A percentile compares a stretch with the other conserved stretches of the same genome.
Conservation (phyloP, 1,139 yeast genomes). For the Arxiozyma bovina region DNA sequence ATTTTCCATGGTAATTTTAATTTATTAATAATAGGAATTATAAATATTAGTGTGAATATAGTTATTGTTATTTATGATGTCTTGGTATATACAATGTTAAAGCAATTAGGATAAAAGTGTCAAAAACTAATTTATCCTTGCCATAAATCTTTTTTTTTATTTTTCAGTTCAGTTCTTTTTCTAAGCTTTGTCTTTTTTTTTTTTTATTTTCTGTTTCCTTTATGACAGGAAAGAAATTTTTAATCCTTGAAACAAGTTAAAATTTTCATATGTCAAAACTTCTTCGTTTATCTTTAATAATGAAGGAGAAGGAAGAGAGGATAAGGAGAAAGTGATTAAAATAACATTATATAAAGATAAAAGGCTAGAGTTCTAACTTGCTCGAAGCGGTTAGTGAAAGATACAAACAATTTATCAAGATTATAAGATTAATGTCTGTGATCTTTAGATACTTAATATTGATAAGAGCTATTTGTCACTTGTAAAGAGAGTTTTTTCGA, state of each 20-base stretch:
- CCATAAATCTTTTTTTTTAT: no score
- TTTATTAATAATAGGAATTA: no score
- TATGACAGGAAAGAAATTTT: background rate
- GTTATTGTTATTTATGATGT: background rate
- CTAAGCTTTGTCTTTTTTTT: background rate
- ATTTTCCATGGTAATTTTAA: background rate
- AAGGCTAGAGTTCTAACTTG: no score
- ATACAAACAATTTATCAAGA: background rate
- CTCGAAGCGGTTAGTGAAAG: background rate
- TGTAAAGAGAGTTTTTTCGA: no score
- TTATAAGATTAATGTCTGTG: background rate
- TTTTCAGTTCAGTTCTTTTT: background rate
- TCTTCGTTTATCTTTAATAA: no score
- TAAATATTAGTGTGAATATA: background rate
- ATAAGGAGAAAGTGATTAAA: no score
- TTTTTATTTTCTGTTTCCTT: no score
- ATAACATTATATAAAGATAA: no score
- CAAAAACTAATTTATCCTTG: background rate
- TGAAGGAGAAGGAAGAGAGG: background rate
- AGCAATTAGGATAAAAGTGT: background rate
- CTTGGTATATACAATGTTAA: no score
- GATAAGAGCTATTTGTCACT: background rate
- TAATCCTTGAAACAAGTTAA: background rate
- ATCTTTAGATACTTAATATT: background rate
- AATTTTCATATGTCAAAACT: no score